Conservation (phyloP, 345 rosid genomes). For the Linum trigynum region DNA sequence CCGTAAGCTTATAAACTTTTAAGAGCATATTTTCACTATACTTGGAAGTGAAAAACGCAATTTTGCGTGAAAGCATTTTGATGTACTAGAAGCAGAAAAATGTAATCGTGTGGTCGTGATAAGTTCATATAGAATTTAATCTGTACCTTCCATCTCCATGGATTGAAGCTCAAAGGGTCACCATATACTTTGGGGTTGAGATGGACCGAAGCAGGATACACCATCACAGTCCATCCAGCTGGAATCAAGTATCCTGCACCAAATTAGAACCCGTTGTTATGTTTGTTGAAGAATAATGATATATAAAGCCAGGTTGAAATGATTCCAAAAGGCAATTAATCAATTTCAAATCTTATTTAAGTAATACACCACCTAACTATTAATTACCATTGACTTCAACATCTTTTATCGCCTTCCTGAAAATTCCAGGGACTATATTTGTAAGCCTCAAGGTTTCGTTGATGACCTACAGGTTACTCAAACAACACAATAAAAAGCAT, state of each 20-base stretch:
- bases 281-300: too few relatives aligned
- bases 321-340: too few relatives aligned
- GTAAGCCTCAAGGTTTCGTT: conserved; percentile 35
- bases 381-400: conserved; percentile 25
- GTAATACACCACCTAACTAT: too few relatives aligned
- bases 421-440: conserved; percentile 19
- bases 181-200: conserved; percentile 10
- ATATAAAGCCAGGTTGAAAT: too few relatives aligned
- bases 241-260: conserved; percentile 36
- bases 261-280: neutral
- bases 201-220: conserved; percentile 14
- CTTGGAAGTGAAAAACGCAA: too few relatives aligned
- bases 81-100: too few relatives aligned
- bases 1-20: too few relatives aligned
- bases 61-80: too few relatives aligned
- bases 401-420: conserved; percentile 34
- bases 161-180: conserved; percentile 20
- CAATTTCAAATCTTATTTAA: neutral
- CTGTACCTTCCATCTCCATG: conserved; percentile 26
- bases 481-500: too few relatives aligned
- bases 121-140: too few relatives aligned
- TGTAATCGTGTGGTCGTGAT: too few relatives aligned
- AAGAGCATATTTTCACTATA: too few relatives aligned
- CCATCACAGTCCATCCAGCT: conserved; percentile 16
- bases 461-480: conserved; percentile 21